Conservation (phyloP, 352 stramenopile species). For the Pythium brachiatum region DNA sequence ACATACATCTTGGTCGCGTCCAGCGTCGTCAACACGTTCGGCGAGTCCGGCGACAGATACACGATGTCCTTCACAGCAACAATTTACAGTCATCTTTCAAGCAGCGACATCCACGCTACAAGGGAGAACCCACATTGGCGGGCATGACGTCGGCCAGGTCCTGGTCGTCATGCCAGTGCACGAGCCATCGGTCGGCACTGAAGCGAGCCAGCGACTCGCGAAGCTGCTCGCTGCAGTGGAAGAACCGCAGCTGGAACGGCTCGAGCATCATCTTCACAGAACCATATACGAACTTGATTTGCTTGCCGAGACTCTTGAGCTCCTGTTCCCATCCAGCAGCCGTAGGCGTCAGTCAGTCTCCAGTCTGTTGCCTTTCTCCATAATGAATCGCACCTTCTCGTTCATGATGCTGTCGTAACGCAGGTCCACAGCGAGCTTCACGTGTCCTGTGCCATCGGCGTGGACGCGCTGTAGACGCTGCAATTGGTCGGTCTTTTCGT, state of each 20-base stretch:
- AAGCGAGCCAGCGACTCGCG: conserved; percentile 55
- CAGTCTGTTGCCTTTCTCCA: background rate
- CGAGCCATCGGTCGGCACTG: conserved; percentile 55
- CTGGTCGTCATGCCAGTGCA: conserved; percentile 44
- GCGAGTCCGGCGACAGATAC: conserved; percentile 74
- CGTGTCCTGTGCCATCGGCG: conserved; percentile 21
- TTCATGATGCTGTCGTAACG: conserved; percentile 83
- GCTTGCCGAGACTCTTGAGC: conserved; percentile 65
- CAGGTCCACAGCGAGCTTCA: conserved; percentile 64
- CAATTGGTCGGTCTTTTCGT: conserved; percentile 30
- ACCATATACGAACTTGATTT: conserved; percentile 75
- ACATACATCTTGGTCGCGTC: conserved; percentile 73
- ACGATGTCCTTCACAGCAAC: conserved; percentile 41
- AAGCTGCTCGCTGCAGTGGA: conserved; percentile 53
- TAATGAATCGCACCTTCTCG: conserved; percentile 40
- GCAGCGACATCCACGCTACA: background rate
- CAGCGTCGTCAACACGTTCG: conserved; percentile 55
- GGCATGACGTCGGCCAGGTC: conserved; percentile 40
- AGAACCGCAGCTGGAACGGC: conserved; percentile 63
- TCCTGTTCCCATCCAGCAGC: conserved; percentile 30
- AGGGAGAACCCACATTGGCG: conserved; percentile 16
- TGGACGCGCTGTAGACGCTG: conserved; percentile 33
- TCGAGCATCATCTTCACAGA: conserved; percentile 56
- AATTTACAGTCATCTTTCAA: background rate
- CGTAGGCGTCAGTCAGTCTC: background rate